Base-by-base conservation (phyloP, 1,139 yeast genomes). In the Geotrichum reessii region DNA sequence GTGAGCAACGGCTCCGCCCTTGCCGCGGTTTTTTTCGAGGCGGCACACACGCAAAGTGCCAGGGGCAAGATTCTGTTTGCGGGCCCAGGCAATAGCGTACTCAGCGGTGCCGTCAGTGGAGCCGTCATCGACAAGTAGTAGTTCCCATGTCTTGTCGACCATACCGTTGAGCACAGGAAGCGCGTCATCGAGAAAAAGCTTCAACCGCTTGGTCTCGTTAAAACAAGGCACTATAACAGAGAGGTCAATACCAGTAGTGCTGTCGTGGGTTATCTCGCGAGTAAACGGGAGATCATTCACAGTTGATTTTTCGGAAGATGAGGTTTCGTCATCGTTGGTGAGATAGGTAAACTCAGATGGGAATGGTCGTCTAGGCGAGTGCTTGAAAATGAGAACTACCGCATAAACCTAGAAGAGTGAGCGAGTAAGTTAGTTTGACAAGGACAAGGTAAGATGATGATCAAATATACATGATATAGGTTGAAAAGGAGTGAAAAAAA, bases 1-100 rank as follows among this genome's bases (percentile, higher is more conserved):
- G 71, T 93, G 98, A 19, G 96, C 84, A 0, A 95, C 99, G 0
- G 98, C 99, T 8, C 99, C 99, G 22, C 99, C 99, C 73, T 93
- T 93, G 31, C 99, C 99, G 66, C 99, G 79, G 70, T 93, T 93
- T 63, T 82, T 73, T 47, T 74, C 81, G 62, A 93, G 78, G 64
- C 80, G 81, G 31, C 90, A 79, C 48, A 90, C 92, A 63, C 92
- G 78, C 70, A 95, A 68, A 50, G 78, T 78, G 56, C 84, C 87
- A 0, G 91, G 85, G 31, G 71, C 62, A 56, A 89, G 72, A 1
- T 57, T 52, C 42, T 68, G 63, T n/a, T 58, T 53, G 31, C 56
- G 58, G 1, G 96, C 95, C 72, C 87, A 79, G 22, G 78, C 70
- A 47, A 93, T 71, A 3, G 97, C 96, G 68, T 78, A 86, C 42